Percentiles rank a stretch among this genome's conserved stretches.
phyloP scores from a whole-genome alignment of 2,329 filamentous ascomycete genomes.

The Beauveria asiatica region DNA sequence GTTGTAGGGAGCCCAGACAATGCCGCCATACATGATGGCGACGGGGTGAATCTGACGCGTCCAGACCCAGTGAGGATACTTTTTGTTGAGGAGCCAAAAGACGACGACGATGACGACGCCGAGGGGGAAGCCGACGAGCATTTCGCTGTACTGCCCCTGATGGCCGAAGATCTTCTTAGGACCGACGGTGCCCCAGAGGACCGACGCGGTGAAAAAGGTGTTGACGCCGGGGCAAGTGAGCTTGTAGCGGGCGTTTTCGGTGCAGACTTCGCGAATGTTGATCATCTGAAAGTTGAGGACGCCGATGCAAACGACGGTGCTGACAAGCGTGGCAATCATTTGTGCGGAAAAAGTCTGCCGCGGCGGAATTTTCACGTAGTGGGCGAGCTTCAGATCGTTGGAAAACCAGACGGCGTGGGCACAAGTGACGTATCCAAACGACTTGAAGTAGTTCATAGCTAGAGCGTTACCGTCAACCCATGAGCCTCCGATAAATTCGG shows the following conservation, averaged over 20 bases:
- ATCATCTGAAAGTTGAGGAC: constrained; percentile 42
- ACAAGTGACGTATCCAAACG: constrained; percentile 40
- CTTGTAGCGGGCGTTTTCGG: constrained; percentile 36
- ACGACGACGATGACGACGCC: constrained; percentile 37
- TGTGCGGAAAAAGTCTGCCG: constrained; percentile 51
- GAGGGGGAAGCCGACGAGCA: constrained; percentile 41
- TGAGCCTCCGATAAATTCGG: constrained; percentile 45
- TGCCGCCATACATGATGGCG: constrained; percentile 37
- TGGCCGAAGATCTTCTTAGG: constrained; percentile 41
- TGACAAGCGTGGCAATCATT: constrained; percentile 47
- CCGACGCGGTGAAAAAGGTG: constrained; percentile 48
- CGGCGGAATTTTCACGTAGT: constrained; percentile 54
- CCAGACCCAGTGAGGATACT: constrained; percentile 31
- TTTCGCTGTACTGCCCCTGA: constrained; percentile 38
- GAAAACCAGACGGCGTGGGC: constrained; percentile 44
- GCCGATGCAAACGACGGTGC: constrained; percentile 41
- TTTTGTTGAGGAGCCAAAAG: constrained; percentile 31
- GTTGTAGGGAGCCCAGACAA: constrained; percentile 41
- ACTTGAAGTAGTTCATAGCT: constrained; percentile 48
- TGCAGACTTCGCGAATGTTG: constrained; percentile 41
- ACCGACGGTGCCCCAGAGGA: constrained; percentile 47
- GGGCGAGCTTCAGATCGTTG: constrained; percentile 40
- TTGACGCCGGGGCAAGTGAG: constrained; percentile 45
- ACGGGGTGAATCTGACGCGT: constrained; percentile 39
- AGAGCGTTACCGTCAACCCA: constrained; percentile 41